Percentiles rank a stretch among this genome's conserved stretches.
phyloP scores from a whole-genome alignment of 192 early-diverging fungal species.

The Allomyces arbusculus region DNA sequence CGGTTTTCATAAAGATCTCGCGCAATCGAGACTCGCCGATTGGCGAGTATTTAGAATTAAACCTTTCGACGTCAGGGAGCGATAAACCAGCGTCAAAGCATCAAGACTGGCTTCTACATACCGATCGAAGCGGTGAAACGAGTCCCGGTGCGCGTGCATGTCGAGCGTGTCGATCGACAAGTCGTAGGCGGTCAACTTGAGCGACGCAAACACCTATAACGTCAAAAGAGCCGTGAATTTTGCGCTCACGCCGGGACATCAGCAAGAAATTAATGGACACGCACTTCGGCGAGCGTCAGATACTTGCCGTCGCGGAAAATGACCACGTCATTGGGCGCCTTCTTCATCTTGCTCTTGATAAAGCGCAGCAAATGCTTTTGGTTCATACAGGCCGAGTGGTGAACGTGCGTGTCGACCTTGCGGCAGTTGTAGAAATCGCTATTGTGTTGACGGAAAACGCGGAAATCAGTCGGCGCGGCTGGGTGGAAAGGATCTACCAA shows the following conservation, averaged over 20 bases:
- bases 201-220: constrained; percentile 54
- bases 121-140: neutral
- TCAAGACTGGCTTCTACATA: no score
- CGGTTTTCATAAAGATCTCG: constrained; percentile 91
- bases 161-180: constrained; percentile 85
- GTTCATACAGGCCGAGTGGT: constrained; percentile 85
- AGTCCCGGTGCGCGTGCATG: constrained; percentile 49
- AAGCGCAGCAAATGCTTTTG: constrained; percentile 87
- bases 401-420: constrained; percentile 94
- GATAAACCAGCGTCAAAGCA: no score
- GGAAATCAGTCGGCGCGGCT: no score
- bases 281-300: constrained; percentile 40
- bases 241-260: no score
- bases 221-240: no score
- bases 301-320: constrained; percentile 69
- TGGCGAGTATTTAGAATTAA: constrained; percentile 87
- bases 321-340: constrained; percentile 49
- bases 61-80: no score
- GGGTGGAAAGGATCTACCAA: no score
- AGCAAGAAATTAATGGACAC: no score
- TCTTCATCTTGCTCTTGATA: constrained; percentile 79
- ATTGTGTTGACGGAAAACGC: no score
- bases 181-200: constrained; percentile 83
- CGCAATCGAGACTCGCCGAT: constrained; percentile 82
- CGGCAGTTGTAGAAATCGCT: constrained; percentile 89